These are phyloP conservation scores for Phytophthora hybrid DNA, from an alignment of 352 stramenopile genomes.

Conservation along the genomic window DNA sequence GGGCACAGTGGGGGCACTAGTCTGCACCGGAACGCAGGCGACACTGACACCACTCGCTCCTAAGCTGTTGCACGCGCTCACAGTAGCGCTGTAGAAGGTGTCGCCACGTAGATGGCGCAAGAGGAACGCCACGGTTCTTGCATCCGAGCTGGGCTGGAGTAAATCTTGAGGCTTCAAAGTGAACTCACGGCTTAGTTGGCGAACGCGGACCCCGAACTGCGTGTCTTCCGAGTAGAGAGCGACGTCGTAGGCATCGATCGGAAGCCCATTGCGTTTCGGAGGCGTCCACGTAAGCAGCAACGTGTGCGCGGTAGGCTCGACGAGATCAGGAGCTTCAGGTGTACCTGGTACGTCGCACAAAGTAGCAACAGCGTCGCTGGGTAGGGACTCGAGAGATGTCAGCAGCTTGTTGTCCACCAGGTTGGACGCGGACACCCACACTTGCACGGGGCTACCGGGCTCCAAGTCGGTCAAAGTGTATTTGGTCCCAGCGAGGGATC, in stretches of 20 bases:
- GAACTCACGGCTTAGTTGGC: slow-evolving; percentile 52
- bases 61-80: slow-evolving; percentile 59
- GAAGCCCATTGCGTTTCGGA: slow-evolving; percentile 61
- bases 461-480: slow-evolving; percentile 53
- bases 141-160: slow-evolving; percentile 6
- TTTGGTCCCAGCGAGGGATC: slow-evolving; percentile 56
- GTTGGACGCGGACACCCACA: slow-evolving; percentile 70
- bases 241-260: slow-evolving; percentile 58
- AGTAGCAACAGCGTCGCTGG: slow-evolving; percentile 45
- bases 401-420: slow-evolving; percentile 66
- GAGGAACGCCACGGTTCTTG: slow-evolving; percentile 11
- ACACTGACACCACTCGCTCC: slow-evolving; percentile 51
- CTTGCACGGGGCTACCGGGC: slow-evolving; percentile 47
- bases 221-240: slow-evolving; percentile 60
- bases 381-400: slow-evolving; percentile 52
- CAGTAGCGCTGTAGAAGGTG: slow-evolving; percentile 56
- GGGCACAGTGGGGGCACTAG: slow-evolving; percentile 47
- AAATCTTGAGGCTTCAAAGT: slow-evolving; percentile 35
- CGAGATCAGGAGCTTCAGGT: slow-evolving; percentile 35
- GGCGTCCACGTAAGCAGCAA: slow-evolving; percentile 46
- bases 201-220: slow-evolving; percentile 65
- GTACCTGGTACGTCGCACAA: slow-evolving; percentile 61
- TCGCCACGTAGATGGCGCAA: slow-evolving; percentile 49
- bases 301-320: slow-evolving; percentile 47
- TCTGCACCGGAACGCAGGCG: slow-evolving; percentile 48